Percentiles rank a stretch among this genome's conserved stretches.
These are phyloP conservation scores for Knoxdaviesia proteae DNA, from an alignment of 2,329 filamentous ascomycete species.

Conservation along the genomic window DNA sequence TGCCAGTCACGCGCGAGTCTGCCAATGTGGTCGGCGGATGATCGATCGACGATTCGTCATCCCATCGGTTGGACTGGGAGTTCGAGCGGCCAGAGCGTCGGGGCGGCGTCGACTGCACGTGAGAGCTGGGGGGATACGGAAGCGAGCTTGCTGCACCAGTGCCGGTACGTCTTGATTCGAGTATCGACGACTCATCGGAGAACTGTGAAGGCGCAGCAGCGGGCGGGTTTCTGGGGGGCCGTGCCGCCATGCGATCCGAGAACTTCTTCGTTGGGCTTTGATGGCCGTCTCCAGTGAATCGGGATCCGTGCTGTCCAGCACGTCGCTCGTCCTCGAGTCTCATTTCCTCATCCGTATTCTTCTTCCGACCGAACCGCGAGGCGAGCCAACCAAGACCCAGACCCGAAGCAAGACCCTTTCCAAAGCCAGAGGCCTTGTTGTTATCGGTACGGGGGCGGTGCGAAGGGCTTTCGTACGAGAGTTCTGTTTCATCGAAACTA, in stretches of 20 bases:
- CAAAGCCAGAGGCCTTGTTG: slow-evolving; percentile 24
- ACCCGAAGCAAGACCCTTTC: slow-evolving; percentile 36
- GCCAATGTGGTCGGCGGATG: background rate
- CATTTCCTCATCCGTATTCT: slow-evolving; percentile 26
- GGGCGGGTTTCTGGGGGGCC: too few relatives aligned
- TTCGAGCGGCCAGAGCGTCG: too few relatives aligned
- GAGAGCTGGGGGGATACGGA: slow-evolving; percentile 8
- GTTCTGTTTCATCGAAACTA: slow-evolving; percentile 19
- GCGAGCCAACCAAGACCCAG: slow-evolving; percentile 49
- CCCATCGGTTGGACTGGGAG: too few relatives aligned
- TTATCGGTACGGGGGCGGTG: slow-evolving; percentile 22
- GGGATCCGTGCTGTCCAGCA: slow-evolving; percentile 38
- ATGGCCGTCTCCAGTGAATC: slow-evolving; percentile 49
- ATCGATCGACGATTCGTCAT: too few relatives aligned
- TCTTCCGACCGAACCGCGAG: slow-evolving; percentile 39
- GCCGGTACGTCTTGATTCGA: slow-evolving; percentile 5
- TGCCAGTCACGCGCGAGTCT: slow-evolving; percentile 4
- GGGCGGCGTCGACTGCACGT: background rate
- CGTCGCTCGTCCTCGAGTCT: slow-evolving; percentile 30
- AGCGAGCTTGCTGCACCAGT: slow-evolving; percentile 5
- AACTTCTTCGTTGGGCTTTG: slow-evolving; percentile 23
- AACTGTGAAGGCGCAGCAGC: slow-evolving; percentile 2
- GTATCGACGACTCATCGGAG: slow-evolving; percentile 10
- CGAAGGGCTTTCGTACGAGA: slow-evolving; percentile 38
- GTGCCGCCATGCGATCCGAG: background rate